Conservation (phyloP, 2,329 filamentous ascomycete species). For the Colletotrichum tropicale region DNA sequence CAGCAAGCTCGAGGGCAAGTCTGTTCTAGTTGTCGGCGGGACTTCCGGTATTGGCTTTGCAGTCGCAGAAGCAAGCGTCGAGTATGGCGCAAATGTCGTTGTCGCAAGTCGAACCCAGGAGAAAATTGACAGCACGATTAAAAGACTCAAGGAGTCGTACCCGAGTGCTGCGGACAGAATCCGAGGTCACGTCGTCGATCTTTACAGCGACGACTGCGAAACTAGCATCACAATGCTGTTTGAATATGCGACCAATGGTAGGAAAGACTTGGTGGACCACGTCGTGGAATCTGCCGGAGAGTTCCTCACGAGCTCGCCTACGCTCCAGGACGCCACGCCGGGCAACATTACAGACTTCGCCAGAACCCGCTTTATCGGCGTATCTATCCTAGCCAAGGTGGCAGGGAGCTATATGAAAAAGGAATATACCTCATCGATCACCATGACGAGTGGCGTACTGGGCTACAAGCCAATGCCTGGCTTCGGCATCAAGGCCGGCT, state of each 20-base stretch:
- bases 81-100: conserved; percentile 59
- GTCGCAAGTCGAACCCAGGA: conserved; percentile 67
- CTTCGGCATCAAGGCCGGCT: conserved; percentile 54
- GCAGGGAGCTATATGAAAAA: conserved; percentile 45
- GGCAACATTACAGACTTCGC: conserved; percentile 27
- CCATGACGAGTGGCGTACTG: conserved; percentile 59
- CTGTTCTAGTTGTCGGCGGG: conserved; percentile 66
- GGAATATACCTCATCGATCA: conserved; percentile 51
- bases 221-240: conserved; percentile 54
- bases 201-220: conserved; percentile 6
- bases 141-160: neutral
- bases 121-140: conserved; percentile 31
- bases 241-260: conserved; percentile 46
- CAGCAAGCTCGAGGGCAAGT: conserved; percentile 20
- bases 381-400: conserved; percentile 57
- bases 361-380: conserved; percentile 41
- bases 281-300: conserved; percentile 38
- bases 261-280: conserved; percentile 54
- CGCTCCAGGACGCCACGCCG: neutral
- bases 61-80: conserved; percentile 62
- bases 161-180: neutral
- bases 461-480: conserved; percentile 54
- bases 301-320: neutral
- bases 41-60: conserved; percentile 66
- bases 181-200: neutral